Evolutionary conservation across 176 grass and related monocot genomes (phyloP), one percentile per base, ranked within the genome.

Genomic region (Triticum dicoccoides): DNA sequence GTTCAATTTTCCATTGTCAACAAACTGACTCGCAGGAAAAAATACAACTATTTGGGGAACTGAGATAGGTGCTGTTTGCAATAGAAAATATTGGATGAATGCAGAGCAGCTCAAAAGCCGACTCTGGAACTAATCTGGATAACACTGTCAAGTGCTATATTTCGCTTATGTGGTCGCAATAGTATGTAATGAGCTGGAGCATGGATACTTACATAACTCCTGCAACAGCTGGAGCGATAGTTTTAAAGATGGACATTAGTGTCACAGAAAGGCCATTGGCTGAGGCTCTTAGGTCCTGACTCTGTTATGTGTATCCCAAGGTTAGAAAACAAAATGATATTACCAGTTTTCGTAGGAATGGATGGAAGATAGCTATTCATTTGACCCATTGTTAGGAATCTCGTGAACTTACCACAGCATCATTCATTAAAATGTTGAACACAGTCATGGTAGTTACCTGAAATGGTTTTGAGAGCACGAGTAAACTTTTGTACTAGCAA

Each of bases 351-450:
- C 9, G 9, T 74, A 68, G 12, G 15, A 8, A 75, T 29, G 58
- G 29, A 87, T 76, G 23, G 27, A 85, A 81, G 33, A 70, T 20
- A 72, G 44, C 7, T 72, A 74, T 71, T 45, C 18, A 76, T 84
- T 75, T 62, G 83, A 73, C 8, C 2, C 18, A 65, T 78, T 73
- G 27, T 9, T 61, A 58, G 20, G 59, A 84, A 54, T 30, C 33
- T 35, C 10, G 17, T 2, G 27, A 79, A 89, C 86, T 86, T 86
- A 95, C 93, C 85, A 92, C 93, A 65, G 85, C 73, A 27, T 87
- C 90, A 78, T 95, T 95, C 85, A 90, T 89, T 21, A 95, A 87
- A 78, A 92, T 90, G 79, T 88, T 95, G 62, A 86, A 88, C 34
- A 84, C 85, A 4, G 85, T 92, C 8, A 92, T 95, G 73, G 84